Conservation (phyloP, 768 basidiomycete species). For the Mycena crocata region DNA sequence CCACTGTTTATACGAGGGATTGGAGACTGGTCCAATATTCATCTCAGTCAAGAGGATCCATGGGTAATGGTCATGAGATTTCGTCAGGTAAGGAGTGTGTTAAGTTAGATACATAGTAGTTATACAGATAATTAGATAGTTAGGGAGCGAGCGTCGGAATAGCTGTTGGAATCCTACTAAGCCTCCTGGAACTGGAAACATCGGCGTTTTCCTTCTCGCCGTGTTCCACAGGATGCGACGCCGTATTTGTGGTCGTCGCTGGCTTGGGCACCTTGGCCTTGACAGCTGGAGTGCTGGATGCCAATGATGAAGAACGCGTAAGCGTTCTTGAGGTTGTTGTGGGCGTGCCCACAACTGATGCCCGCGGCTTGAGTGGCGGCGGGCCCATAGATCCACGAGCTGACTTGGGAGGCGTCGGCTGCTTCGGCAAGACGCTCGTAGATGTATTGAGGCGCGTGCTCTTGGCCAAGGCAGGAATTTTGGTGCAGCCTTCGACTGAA, state of each 20-base stretch:
- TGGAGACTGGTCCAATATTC: too few relatives aligned
- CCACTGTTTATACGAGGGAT: too few relatives aligned
- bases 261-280: slow-evolving; percentile 42
- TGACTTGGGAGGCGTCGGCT: slow-evolving; percentile 36
- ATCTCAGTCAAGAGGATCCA: neutral
- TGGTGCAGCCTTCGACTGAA: slow-evolving; percentile 45
- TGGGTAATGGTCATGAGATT: slow-evolving; percentile 24
- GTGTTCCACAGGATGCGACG: slow-evolving; percentile 27
- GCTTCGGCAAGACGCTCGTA: slow-evolving; percentile 36
- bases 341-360: slow-evolving; percentile 51
- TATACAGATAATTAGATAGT: slow-evolving; percentile 17
- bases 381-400: slow-evolving; percentile 60
- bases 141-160: slow-evolving; percentile 33
- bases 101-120: slow-evolving; percentile 15
- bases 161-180: slow-evolving; percentile 30
- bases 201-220: slow-evolving; percentile 32
- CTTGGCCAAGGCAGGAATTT: slow-evolving; percentile 57
- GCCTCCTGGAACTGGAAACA: slow-evolving; percentile 11
- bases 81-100: slow-evolving; percentile 31
- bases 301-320: slow-evolving; percentile 22
- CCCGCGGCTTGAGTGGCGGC: slow-evolving; percentile 49
- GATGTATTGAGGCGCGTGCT: slow-evolving; percentile 60
- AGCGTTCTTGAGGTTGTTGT: slow-evolving; percentile 47
- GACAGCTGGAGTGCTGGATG: slow-evolving; percentile 37
- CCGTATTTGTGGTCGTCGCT: slow-evolving; percentile 25